phyloP scores from a whole-genome alignment of 1,284 basidiomycete species.

The Heterobasidion annosum region DNA sequence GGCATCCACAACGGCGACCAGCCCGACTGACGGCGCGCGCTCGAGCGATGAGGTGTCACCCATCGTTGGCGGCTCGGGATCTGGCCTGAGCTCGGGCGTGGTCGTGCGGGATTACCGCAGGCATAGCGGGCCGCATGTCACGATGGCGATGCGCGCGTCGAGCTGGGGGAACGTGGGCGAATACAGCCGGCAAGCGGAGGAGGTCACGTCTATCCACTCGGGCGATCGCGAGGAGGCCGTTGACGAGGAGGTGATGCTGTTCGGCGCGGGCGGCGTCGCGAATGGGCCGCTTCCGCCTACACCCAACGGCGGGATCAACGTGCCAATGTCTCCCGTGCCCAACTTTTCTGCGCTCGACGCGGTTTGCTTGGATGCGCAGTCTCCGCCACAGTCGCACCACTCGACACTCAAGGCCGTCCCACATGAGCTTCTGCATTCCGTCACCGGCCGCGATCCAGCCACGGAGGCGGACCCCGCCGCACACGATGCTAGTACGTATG shows the following conservation, averaged over 20 bases:
- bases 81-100: neutral
- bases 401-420: conserved; percentile 14
- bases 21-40: neutral
- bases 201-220: conserved; percentile 43
- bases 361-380: conserved; percentile 13
- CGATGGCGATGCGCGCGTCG: conserved; percentile 45
- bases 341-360: neutral
- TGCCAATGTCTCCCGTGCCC: conserved; percentile 17
- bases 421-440: conserved; percentile 13
- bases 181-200: conserved; percentile 30
- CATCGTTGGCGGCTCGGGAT: neutral
- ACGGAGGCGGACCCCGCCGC: conserved; percentile 16
- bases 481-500: conserved; percentile 15
- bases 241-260: conserved; percentile 38
- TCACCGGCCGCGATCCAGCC: conserved; percentile 13
- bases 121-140: conserved; percentile 15
- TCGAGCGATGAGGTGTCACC: conserved; percentile 5
- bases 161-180: conserved; percentile 50
- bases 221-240: conserved; percentile 32
- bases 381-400: neutral
- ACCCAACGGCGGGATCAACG: conserved; percentile 25
- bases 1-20: neutral
- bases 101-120: conserved; percentile 25
- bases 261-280: conserved; percentile 44
- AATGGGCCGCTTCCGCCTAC: conserved; percentile 30